Base-by-base conservation (phyloP, 2,329 filamentous ascomycete species). In the Cyphellophora europaea region DNA sequence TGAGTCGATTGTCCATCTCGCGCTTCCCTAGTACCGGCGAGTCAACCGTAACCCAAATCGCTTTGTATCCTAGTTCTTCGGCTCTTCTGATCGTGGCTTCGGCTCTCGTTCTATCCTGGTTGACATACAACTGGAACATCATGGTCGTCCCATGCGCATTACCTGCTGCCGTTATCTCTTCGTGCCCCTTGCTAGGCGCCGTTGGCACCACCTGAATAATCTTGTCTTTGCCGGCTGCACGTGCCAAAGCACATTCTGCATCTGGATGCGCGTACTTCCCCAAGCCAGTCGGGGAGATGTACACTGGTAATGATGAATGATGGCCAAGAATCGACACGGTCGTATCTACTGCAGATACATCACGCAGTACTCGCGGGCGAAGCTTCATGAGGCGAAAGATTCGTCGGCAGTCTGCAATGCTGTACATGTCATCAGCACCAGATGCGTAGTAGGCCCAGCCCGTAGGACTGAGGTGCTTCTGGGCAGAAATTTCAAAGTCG, bases 1-100 rank as follows among this genome's bases (percentile, higher is more conserved):
- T 64, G 18, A 69, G 59, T 4, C 70, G 65, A 46, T 75, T 71
- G 41, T 76, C 72, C 2, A 69, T 70, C 42, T 76, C 72, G n/a
- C 72, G 67, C 45, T 75, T 67, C 2, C 63, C 63, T 0, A 69
- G 61, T 11, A 70, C 44, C 5, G 47, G 43, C 10, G 47, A 42
- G 36, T 51, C 49, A 5, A 50, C 38, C 2, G 49, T 51, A 18
- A 50, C 38, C 11, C 49, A 33, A 8, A 51, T 25, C 11, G 47
- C 48, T 18, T 41, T 43, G 19, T 30, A 43, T 8, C 41, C 38
- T 11, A 36, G 21, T 5, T 37, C 23, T 3, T 46, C 49, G 5
- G 54, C 56, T 30, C 49, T 52, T 3, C 52, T 59, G 4, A 74
- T 57, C 1, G 71, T 55, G 1, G 56, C 57, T 11, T 59, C 55